Base-by-base conservation (phyloP, 768 basidiomycete genomes). In the Chalciporus chontae region DNA sequence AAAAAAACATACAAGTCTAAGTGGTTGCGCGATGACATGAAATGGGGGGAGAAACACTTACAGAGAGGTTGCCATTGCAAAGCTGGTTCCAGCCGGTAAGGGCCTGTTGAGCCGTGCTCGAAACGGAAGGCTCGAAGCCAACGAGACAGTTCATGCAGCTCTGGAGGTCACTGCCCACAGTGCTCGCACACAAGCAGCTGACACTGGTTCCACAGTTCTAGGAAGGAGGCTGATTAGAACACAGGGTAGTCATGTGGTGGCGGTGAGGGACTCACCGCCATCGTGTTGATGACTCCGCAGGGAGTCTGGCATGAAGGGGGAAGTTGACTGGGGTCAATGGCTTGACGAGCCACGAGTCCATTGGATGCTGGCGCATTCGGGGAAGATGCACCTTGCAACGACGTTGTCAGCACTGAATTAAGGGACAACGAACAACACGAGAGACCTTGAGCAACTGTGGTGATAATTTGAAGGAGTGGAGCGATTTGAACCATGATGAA, bases 131-230 rank as follows among this genome's bases (percentile, higher is more conserved):
- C 0, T 52, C 50, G 4, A 23, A 18, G 18, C 6, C 10, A 29
- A 46, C 49, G n/a, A 67, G 3, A 42, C 64, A 65, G 27, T 1
- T 39, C 62, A 60, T 50, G 46, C 65, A 65, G 15, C 51, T 15
- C 17, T 54, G 15, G 17, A 65, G 36, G 11, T 56, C 9, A 8
- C 24, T 50, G 19, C 55, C 55, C 17, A 64, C 11, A 15, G 51
- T 15, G 19, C 5, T 19, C 21, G 37, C 19, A n/a, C 64, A 65
- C 1, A 56, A 2, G 45, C 60, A 61, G n/a, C 4, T 44, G 23
- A 51, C 13, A 26, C 10, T 26, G 4, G 4, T 4, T 1, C 1
- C 29, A n/a, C 62, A 66, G 43, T 36, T 32, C 54, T 66, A 15
- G 21, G 8, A 23, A 3, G 27, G 15, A 15, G 15, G 34, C 15